Evolutionary conservation across 2,329 filamentous ascomycete species (phyloP), one percentile per base, ranked within the genome.

Genomic region (Didymella exigua): DNA sequence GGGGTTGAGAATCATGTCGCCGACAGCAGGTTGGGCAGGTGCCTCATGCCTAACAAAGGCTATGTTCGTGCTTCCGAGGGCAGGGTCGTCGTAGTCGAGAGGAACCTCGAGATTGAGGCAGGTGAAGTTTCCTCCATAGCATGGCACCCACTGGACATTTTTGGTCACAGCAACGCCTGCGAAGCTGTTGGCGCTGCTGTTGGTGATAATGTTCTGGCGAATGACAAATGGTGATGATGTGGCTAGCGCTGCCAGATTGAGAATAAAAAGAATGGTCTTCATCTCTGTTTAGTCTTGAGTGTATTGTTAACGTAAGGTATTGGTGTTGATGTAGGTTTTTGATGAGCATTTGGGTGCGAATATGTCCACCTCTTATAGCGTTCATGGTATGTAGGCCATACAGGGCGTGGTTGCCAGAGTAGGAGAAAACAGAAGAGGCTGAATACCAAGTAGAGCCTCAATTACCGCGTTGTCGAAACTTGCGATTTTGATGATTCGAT

Each of bases 1-100:
- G 1, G 63, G 62, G 29, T 65, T 68, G 10, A 61, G 34, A 0
- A 65, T 46, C 5, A 68, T 54, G 24, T 67, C 61, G 38, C 62
- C 57, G 2, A 48, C 40, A 7, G 48, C 46, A 11, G 36, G 29
- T 10, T 53, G 23, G 2, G 44, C 58, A 27, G 53, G 23, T 14
- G 48, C 36, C 2, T 51, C 56, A 4, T 48, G 36, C 33, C 62
- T 63, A 31, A 67, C 54, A 21, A 64, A 56, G 16, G 49, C 56
- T 9, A 66, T 19, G 19, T 56, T 63, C 7, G 56, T 48, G 1
- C 49, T 64, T 7, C 62, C 64, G 11, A 46, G 44, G 5, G 54
- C 45, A 5, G 37, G 21, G 18, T 66, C 26, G 4, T 37, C 38
- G 46, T 67, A 67, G 33, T 67, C 64, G 3, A 62, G 52, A n/a